Evolutionary conservation across 495 filamentous ascomycete genomes (phyloP).

Genomic region (Polyplosphaeria fusca): DNA sequence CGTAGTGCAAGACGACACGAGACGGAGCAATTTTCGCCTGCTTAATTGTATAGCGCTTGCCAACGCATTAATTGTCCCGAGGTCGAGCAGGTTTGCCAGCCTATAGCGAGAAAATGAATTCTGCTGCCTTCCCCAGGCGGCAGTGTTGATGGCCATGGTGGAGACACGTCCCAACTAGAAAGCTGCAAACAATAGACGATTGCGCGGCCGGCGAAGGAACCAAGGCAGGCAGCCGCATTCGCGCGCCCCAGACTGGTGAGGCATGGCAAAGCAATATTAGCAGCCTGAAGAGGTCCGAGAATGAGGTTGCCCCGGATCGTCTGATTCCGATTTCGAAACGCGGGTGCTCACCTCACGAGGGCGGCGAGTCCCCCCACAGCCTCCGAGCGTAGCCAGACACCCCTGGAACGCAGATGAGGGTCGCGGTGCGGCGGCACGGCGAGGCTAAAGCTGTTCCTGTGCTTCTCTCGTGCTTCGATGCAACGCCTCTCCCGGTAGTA

Average conservation of each 20-base stretch:
- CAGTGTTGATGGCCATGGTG: too few species aligned
- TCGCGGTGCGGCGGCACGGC: constrained; percentile 3
- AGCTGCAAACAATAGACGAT: neutral
- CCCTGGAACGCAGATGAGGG: constrained; percentile 20
- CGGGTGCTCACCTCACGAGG: neutral
- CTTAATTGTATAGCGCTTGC: too few species aligned
- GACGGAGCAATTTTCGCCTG: too few species aligned
- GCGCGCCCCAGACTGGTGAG: neutral
- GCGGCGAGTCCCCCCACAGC: neutral
- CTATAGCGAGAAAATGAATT: too few species aligned
- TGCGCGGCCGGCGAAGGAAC: neutral
- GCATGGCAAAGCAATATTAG: neutral
- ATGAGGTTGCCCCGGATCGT: too few species aligned
- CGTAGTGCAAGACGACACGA: too few species aligned
- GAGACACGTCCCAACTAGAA: too few species aligned
- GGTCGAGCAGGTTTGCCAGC: too few species aligned
- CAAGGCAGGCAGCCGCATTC: neutral
- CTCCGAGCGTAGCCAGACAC: constrained; percentile 10
- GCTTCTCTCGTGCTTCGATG: constrained; percentile 22
- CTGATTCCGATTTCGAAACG: too few species aligned
- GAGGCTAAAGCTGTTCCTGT: constrained; percentile 8
- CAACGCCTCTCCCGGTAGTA: constrained; percentile 30
- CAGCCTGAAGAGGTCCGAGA: neutral
- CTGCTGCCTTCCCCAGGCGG: too few species aligned
- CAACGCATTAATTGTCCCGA: too few species aligned